A percentile compares a stretch with the other conserved stretches of the same genome.
Evolutionary conservation across 768 basidiomycete genomes (phyloP).

Genomic region (Hydnomerulius pinastri): DNA sequence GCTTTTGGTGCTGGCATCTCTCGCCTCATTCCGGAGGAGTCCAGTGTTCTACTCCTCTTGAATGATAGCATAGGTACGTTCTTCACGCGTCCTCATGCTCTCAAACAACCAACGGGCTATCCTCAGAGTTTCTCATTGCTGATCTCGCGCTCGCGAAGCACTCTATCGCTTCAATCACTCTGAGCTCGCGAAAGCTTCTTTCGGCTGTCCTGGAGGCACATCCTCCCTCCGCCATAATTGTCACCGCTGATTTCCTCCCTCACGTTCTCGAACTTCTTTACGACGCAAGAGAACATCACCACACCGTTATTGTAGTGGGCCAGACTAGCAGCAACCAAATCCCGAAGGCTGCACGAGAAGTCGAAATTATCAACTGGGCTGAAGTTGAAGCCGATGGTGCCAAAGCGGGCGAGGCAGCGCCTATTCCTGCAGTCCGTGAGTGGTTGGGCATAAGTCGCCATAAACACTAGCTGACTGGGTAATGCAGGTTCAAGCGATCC

Average conservation of each 20-base stretch:
- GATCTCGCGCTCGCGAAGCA: constrained; percentile 78
- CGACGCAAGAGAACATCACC: constrained; percentile 53
- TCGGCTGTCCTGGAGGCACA: constrained; percentile 63
- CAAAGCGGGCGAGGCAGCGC: constrained; percentile 42
- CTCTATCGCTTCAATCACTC: constrained; percentile 67
- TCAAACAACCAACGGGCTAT: not conserved
- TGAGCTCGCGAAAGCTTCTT: constrained; percentile 61
- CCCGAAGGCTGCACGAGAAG: constrained; percentile 50
- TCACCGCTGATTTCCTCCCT: constrained; percentile 64
- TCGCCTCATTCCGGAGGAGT: constrained; percentile 54
- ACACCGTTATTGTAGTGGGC: constrained; percentile 73
- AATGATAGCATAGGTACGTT: constrained; percentile 75
- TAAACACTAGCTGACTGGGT: constrained; percentile 3
- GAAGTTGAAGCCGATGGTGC: constrained; percentile 72
- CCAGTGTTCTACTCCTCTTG: constrained; percentile 72
- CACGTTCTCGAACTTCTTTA: constrained; percentile 73
- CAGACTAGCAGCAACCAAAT: constrained; percentile 49
- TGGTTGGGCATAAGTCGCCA: constrained; percentile 8
- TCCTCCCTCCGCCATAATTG: constrained; percentile 73
- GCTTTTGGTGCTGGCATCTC: constrained; percentile 76
- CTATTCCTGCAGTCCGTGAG: constrained; percentile 56
- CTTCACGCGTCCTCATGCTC: not conserved
- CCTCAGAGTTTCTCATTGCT: constrained; percentile 71
- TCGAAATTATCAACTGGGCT: constrained; percentile 63
- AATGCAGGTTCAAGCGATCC: constrained; percentile 48